Evolutionary conservation across 257 asterid genomes (phyloP).

Genomic region (Capsicum pubescens): DNA sequence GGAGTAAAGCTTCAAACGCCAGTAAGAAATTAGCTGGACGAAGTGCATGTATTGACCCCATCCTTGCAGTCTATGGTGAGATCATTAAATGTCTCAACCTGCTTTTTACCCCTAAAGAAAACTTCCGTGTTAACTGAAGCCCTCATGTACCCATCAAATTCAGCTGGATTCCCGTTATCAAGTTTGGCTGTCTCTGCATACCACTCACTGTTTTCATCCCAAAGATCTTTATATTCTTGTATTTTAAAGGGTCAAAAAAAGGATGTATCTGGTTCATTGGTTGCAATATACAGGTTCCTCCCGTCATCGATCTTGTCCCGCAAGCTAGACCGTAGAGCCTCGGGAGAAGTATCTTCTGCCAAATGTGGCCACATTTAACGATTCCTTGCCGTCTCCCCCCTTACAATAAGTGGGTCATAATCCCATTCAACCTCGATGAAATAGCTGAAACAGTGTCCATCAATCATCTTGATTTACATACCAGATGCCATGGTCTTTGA

Average conservation of each 20-base stretch:
- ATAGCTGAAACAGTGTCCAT: conserved; percentile 69
- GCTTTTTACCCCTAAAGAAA: conserved; percentile 69
- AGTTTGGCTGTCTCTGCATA: conserved; percentile 65
- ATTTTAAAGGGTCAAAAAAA: conserved; percentile 73
- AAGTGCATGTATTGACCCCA: conserved; percentile 67
- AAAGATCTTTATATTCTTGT: conserved; percentile 68
- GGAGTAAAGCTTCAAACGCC: conserved; percentile 19
- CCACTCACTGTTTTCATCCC: conserved; percentile 83
- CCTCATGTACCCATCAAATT: conserved; percentile 91
- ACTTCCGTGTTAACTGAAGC: conserved; percentile 75
- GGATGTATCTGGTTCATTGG: conserved; percentile 54
- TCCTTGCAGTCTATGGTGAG: conserved; percentile 81
- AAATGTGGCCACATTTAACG: conserved; percentile 74
- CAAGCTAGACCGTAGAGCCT: conserved; percentile 54
- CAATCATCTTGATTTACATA: conserved; percentile 69
- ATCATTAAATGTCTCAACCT: conserved; percentile 84
- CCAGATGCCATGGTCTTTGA: conserved; percentile 74
- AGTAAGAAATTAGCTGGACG: conserved; percentile 47
- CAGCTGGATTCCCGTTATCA: conserved; percentile 64
- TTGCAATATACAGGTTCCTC: conserved; percentile 69
- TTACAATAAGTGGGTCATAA: conserved; percentile 70
- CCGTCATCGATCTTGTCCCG: conserved; percentile 54
- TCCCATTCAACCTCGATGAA: conserved; percentile 70
- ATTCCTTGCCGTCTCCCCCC: conserved; percentile 69
- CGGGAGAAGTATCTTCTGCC: conserved; percentile 63